Percentiles rank a stretch among this genome's conserved stretches.
Conservation (phyloP, 2,329 filamentous ascomycete genomes). For the Paecilomyces dactylethromorphus region DNA sequence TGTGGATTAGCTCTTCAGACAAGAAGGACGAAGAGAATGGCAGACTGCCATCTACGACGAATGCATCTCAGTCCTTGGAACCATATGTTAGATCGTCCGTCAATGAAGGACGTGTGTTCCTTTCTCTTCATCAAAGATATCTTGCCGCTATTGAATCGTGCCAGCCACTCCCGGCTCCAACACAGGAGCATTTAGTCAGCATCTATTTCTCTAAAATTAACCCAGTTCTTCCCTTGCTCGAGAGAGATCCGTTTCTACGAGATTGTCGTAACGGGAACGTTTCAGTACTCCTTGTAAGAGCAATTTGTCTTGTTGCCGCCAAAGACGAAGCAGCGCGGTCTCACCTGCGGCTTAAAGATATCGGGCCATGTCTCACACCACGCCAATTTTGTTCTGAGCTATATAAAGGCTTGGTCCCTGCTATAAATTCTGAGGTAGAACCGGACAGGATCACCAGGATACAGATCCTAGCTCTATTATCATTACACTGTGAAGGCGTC, state of each 20-base stretch:
- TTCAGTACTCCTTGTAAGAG: conserved; percentile 31
- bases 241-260: conserved; percentile 18
- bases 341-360: conserved; percentile 23
- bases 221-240: conserved; percentile 31
- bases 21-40: conserved; percentile 5
- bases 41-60: neutral
- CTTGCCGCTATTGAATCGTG: conserved; percentile 19
- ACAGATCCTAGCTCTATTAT: conserved; percentile 32
- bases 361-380: conserved; percentile 22
- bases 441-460: conserved; percentile 30
- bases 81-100: conserved; percentile 1
- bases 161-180: conserved; percentile 23
- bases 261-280: conserved; percentile 17
- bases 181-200: conserved; percentile 22
- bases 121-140: conserved; percentile 18
- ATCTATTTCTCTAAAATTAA: conserved; percentile 33
- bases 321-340: conserved; percentile 27
- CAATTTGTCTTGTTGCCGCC: conserved; percentile 35
- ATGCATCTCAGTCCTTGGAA: conserved; percentile 1
- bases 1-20: conserved; percentile 24
- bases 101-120: conserved; percentile 7
- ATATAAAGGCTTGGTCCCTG: conserved; percentile 28
- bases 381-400: conserved; percentile 33
- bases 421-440: conserved; percentile 32
- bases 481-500: conserved; percentile 34